These are phyloP conservation scores for Gastrolobium bilobum DNA, from an alignment of 306 rosid genomes.

Conservation along the genomic window DNA sequence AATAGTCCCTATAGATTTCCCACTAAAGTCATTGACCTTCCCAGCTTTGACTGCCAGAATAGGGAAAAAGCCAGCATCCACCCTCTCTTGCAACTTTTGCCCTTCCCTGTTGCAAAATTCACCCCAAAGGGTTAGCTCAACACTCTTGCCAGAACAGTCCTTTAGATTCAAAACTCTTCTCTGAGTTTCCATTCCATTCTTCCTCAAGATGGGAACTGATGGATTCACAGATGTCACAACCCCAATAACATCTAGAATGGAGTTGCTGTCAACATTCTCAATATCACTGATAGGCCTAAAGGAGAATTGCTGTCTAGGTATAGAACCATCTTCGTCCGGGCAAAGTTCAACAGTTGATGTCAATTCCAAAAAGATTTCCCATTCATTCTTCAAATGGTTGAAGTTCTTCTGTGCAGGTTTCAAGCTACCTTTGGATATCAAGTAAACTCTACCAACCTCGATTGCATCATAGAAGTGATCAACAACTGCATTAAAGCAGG, in stretches of 20 bases:
- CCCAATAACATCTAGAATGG: slow-evolving; percentile 77
- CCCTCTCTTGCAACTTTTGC: slow-evolving; percentile 68
- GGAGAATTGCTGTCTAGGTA: slow-evolving; percentile 79
- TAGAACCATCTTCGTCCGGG: slow-evolving; percentile 81
- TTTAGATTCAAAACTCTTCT: slow-evolving; percentile 74
- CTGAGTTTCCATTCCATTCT: slow-evolving; percentile 88
- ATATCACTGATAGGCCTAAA: slow-evolving; percentile 72
- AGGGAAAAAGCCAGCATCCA: slow-evolving; percentile 62
- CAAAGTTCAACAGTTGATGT: slow-evolving; percentile 75
- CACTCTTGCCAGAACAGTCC: slow-evolving; percentile 73
- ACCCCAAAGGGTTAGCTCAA: slow-evolving; percentile 88
- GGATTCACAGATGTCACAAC: slow-evolving; percentile 72
- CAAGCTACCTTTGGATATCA: slow-evolving; percentile 79
- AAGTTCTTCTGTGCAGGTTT: slow-evolving; percentile 85
- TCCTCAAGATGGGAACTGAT: slow-evolving; percentile 82
- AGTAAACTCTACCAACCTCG: slow-evolving; percentile 81
- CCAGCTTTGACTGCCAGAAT: slow-evolving; percentile 88
- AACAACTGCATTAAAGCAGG: slow-evolving; percentile 87
- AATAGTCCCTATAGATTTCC: slow-evolving; percentile 86
- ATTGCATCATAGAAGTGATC: slow-evolving; percentile 76
- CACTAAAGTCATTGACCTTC: slow-evolving; percentile 81
- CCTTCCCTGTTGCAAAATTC: slow-evolving; percentile 90
- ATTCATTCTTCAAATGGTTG: slow-evolving; percentile 84
- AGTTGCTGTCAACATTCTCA: slow-evolving; percentile 71
- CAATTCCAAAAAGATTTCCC: slow-evolving; percentile 79